Evolutionary conservation across 148 eudicot species (phyloP), one percentile per base, ranked within the genome.

Genomic region (Diospyros kaki): DNA sequence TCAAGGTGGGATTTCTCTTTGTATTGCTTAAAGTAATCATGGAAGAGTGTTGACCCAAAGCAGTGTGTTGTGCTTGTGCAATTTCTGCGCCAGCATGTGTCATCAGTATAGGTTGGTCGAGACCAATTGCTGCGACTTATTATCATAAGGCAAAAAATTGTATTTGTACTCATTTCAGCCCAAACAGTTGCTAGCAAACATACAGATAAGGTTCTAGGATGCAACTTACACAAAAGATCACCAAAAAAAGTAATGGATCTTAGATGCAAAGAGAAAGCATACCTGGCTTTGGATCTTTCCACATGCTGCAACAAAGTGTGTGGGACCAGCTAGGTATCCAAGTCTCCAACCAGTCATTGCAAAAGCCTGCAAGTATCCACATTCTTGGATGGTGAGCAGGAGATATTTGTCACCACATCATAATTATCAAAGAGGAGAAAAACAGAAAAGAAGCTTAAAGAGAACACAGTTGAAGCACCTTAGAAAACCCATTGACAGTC

Each of bases 321-420:
- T 90, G 13, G 97, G 98, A 68, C 96, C 96, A 81, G 97, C 97
- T 74, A 94, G 28, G 82, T 94, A 94, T 83, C 98, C 98, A 74
- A 94, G 94, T 78, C 98, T 88, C 98, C 97, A 92, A 66, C 97
- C 97, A 82, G 98, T 94, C 98, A 94, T 94, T 76, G 98, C 98
- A 82, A 90, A 94, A 69, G 98, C 94, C 98, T 94, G 73, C 2
- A 58, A 9, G 69, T 48, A 10, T 55, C 41, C 66, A 53, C 64
- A 60, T 42, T 54, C 46, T 42, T 2, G 15, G 63, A 65, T 40
- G 14, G 41, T 60, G 44, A 61, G 8, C 8, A 52, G 7, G 61
- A 15, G 15, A 58, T 46, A 38, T 9, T 38, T 7, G 68, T 43
- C 5, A 60, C n/a, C 58, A 52, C 41, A 43, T 18, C 41, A 68